Evolutionary conservation across 177 flowering plant species (phyloP), one percentile per base, ranked within the genome.

Genomic region (Vitis hybrid): DNA sequence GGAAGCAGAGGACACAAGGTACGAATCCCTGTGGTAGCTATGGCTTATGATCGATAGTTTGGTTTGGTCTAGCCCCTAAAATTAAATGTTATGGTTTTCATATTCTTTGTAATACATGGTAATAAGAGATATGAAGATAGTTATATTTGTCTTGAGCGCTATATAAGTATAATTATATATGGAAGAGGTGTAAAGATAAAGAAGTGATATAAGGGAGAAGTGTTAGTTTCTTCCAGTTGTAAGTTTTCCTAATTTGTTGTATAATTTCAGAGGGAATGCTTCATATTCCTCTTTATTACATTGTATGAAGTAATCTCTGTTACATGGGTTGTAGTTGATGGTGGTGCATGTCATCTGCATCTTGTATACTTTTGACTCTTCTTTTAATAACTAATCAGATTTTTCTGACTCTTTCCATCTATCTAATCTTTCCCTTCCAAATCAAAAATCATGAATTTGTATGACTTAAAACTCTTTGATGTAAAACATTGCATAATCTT

Each of bases 1-100:
- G 98, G 99, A 5, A 93, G 87, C 75, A 73, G 92, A 73, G 96
- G 99, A 61, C 99, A 95, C 81, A 91, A 85, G 80, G 99, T 93
- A 52, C 81, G 89, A 73, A 86, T 95, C 72, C 99, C 98, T 7
- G 98, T 95, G 3, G 93, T 89, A 15, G 99, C 90, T 14, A 90
- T 93, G 96, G 99, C 89, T 59, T 89, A 87, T 76, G 59, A 83
- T 65, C 79, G 89, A 65, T 85, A 84, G 73, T 56, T 19, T 22
- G 64, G 75, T n/a, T 58, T 31, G 22, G 52, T 31, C 31, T 39
- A 53, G 18, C 3, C 60, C 45, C 11, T 31, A 65, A 61, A 68
- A 39, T 63, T 22, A 66, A 54, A 50, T 8, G 70, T 60, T 58
- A 65, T 71, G 74, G 67, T 75, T 73, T 69, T 70, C 65, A 64